phyloP scores from a whole-genome alignment of 169 alveolate genomes.

The Eimeria sp. region DNA sequence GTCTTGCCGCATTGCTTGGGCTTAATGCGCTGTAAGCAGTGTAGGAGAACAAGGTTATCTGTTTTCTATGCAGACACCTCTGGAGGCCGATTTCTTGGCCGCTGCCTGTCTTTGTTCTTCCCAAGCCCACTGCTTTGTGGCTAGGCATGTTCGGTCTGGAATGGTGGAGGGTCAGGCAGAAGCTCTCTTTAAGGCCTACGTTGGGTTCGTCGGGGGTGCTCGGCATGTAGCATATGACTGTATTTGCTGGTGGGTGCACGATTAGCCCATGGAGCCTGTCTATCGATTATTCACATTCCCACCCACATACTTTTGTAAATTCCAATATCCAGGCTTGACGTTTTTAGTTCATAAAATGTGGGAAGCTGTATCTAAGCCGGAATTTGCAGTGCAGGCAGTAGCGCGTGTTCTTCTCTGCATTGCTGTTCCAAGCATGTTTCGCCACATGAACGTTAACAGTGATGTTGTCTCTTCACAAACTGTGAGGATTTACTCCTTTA shows the following conservation, averaged over 20 bases:
- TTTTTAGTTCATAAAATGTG: not conserved
- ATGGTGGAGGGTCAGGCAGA: constrained; percentile 75
- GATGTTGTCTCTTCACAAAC: not conserved
- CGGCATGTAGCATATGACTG: constrained; percentile 81
- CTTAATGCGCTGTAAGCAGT: not conserved
- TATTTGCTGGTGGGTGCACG: constrained; percentile 73
- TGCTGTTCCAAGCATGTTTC: not conserved
- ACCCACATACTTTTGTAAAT: not conserved
- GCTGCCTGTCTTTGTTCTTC: constrained; percentile 75
- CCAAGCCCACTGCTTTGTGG: constrained; percentile 78
- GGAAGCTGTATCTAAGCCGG: not conserved
- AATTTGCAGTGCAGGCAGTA: not conserved
- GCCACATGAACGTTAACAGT: not conserved
- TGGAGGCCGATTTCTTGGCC: constrained; percentile 65
- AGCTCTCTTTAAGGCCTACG: constrained; percentile 71
- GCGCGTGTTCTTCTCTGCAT: not conserved
- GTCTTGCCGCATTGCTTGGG: not conserved
- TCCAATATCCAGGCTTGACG: not conserved
- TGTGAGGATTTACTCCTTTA: not conserved
- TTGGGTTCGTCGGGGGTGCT: constrained; percentile 75
- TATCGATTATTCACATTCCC: not conserved
- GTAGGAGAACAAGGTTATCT: not conserved
- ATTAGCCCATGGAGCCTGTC: not conserved
- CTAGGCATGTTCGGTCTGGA: constrained; percentile 27
- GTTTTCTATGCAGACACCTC: constrained; percentile 59